A percentile compares a stretch with the other conserved stretches of the same genome.
These are phyloP conservation scores for Theobroma grandiflorum DNA, from an alignment of 441 rosid genomes.

Conservation along the genomic window DNA sequence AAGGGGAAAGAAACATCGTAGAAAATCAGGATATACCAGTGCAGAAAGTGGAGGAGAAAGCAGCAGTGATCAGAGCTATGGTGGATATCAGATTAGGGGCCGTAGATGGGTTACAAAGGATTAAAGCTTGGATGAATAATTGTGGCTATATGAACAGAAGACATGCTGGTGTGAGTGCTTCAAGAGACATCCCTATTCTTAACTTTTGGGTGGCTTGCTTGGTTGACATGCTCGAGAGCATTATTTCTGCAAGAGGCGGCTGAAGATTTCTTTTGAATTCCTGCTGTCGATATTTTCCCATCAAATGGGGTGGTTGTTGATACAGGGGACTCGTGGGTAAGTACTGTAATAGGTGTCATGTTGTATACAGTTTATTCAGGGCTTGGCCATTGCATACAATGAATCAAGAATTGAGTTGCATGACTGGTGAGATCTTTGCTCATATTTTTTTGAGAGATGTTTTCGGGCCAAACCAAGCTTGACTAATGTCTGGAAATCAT, in stretches of 20 bases:
- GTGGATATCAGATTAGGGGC: slow-evolving; percentile 76
- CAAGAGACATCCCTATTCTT: neutral
- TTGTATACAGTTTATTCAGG: slow-evolving; percentile 31
- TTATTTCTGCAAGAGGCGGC: slow-evolving; percentile 25
- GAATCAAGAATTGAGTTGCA: slow-evolving; percentile 8
- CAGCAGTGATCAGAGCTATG: slow-evolving; percentile 87
- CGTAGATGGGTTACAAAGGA: slow-evolving; percentile 91
- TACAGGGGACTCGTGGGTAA: neutral
- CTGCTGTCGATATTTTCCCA: slow-evolving; percentile 25
- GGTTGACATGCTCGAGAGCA: neutral
- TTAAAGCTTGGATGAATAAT: slow-evolving; percentile 32
- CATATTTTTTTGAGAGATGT: slow-evolving; percentile 11
- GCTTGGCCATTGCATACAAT: slow-evolving; percentile 25
- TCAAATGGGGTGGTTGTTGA: neutral
- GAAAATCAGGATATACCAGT: slow-evolving; percentile 77
- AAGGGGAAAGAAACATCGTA: slow-evolving; percentile 77
- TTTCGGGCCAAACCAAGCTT: neutral
- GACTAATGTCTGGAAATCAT: slow-evolving; percentile 9
- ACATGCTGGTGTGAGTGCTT: neutral
- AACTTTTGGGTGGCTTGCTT: neutral
- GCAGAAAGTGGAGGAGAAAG: slow-evolving; percentile 99
- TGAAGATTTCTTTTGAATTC: slow-evolving; percentile 37
- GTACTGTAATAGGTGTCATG: slow-evolving; percentile 11
- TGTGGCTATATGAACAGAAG: neutral
- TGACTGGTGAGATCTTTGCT: neutral